These are phyloP conservation scores for Botrytis elliptica DNA, from an alignment of 2,329 filamentous ascomycete genomes.

Conservation along the genomic window DNA sequence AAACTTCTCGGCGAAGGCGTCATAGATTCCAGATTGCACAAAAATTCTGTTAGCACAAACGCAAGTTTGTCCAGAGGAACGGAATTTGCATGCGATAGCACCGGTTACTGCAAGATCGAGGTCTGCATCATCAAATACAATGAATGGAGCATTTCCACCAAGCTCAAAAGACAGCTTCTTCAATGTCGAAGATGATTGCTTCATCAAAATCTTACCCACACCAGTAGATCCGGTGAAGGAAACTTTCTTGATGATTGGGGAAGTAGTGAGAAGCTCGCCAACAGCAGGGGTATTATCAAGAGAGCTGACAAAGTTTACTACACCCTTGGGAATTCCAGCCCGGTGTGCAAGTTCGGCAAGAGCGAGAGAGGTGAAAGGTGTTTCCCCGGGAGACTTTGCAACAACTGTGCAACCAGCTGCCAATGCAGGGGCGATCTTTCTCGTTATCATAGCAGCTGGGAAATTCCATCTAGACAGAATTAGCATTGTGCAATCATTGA, in stretches of 20 bases:
- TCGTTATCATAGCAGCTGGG: constrained; percentile 71
- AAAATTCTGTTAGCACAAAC: constrained; percentile 86
- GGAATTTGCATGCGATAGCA: constrained; percentile 86
- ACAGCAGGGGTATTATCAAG: constrained; percentile 76
- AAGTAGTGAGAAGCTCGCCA: constrained; percentile 73
- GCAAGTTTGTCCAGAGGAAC: constrained; percentile 92
- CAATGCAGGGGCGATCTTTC: constrained; percentile 70
- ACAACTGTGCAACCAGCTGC: constrained; percentile 96
- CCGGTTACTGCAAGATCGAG: constrained; percentile 80
- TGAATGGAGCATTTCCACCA: constrained; percentile 92
- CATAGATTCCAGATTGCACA: constrained; percentile 75
- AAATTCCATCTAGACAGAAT: constrained; percentile 69
- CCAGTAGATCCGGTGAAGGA: constrained; percentile 85
- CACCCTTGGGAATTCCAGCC: constrained; percentile 85
- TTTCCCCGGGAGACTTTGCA: constrained; percentile 87
- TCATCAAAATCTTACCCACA: constrained; percentile 78
- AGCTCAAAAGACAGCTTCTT: constrained; percentile 87
- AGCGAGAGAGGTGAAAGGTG: constrained; percentile 85
- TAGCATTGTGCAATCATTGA: neutral
- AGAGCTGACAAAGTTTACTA: constrained; percentile 85
- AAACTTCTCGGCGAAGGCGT: constrained; percentile 67
- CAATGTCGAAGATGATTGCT: constrained; percentile 76
- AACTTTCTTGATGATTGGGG: constrained; percentile 77
- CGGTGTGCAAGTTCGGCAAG: constrained; percentile 82
- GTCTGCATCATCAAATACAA: constrained; percentile 94